Conservation (phyloP, 257 asterid species). For the Przewalskia tangutica region DNA sequence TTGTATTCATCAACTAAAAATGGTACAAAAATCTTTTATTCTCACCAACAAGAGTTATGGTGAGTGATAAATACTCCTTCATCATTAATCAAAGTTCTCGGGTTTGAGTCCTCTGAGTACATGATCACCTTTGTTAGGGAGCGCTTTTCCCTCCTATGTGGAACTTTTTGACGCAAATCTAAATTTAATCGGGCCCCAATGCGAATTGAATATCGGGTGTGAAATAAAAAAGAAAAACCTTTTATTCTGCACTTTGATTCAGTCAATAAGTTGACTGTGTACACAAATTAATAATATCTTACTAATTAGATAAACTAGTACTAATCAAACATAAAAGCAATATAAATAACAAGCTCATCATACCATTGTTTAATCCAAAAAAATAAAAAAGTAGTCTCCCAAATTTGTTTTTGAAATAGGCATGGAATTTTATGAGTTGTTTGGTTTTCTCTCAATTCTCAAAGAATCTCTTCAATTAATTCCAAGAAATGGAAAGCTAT, state of each 20-base stretch:
- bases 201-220: no score
- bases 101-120: no score
- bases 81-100: no score
- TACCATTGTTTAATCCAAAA: background rate
- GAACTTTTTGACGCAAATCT: no score
- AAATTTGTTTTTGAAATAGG: background rate
- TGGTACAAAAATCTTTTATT: background rate
- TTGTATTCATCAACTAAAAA: background rate
- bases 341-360: background rate
- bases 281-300: background rate
- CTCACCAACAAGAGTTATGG: background rate
- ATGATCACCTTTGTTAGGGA: no score
- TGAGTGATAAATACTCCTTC: no score
- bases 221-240: background rate
- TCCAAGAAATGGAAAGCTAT: constrained; percentile 15
- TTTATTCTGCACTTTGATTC: background rate
- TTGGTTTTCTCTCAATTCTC: constrained; percentile 12
- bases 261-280: background rate
- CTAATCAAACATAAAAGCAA: background rate
- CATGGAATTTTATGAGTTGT: background rate
- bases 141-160: no score
- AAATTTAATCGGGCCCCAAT: no score
- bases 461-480: constrained; percentile 24
- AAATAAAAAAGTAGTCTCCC: background rate
- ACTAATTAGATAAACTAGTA: background rate